phyloP scores from a whole-genome alignment of 192 early-diverging fungal species.

The Haplosporangium gracile region DNA sequence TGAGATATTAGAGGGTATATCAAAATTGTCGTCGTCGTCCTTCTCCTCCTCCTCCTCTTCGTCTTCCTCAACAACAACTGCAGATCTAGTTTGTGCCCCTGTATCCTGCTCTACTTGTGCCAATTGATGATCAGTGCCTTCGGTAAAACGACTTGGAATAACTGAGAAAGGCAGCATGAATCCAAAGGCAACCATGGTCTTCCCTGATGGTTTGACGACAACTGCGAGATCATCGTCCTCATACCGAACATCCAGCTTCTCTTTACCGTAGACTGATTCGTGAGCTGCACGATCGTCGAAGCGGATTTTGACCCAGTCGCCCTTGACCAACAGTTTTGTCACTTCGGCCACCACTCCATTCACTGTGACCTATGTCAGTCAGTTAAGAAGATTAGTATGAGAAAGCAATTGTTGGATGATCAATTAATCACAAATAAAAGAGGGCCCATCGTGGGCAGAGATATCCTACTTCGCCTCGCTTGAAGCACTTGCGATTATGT shows the following conservation, averaged over 20 bases:
- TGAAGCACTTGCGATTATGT: slow-evolving; percentile 49
- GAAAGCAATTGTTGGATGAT: background rate
- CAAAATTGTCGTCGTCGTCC: slow-evolving; percentile 26
- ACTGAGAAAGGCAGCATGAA: slow-evolving; percentile 47
- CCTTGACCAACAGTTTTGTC: slow-evolving; percentile 57
- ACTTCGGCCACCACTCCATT: slow-evolving; percentile 66
- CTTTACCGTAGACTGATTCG: slow-evolving; percentile 51
- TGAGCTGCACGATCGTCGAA: slow-evolving; percentile 60
- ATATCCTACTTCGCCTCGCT: slow-evolving; percentile 37
- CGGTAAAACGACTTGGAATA: slow-evolving; percentile 15
- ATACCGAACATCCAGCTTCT: slow-evolving; percentile 64
- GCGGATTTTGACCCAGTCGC: slow-evolving; percentile 64
- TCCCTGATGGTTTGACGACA: slow-evolving; percentile 71
- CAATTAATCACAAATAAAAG: too few relatives aligned
- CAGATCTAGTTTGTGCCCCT: slow-evolving; percentile 27
- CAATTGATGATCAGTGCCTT: slow-evolving; percentile 2
- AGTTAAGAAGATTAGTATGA: background rate
- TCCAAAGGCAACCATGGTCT: slow-evolving; percentile 42
- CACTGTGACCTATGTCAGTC: slow-evolving; percentile 58
- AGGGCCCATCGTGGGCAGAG: background rate
- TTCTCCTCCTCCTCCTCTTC: background rate
- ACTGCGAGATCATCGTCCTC: slow-evolving; percentile 68
- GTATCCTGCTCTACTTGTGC: slow-evolving; percentile 36
- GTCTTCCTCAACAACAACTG: background rate
- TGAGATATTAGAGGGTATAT: slow-evolving; percentile 46